These are phyloP conservation scores for Xylariaceae sp. DNA, from an alignment of 2,329 filamentous ascomycete genomes.

Conservation along the genomic window DNA sequence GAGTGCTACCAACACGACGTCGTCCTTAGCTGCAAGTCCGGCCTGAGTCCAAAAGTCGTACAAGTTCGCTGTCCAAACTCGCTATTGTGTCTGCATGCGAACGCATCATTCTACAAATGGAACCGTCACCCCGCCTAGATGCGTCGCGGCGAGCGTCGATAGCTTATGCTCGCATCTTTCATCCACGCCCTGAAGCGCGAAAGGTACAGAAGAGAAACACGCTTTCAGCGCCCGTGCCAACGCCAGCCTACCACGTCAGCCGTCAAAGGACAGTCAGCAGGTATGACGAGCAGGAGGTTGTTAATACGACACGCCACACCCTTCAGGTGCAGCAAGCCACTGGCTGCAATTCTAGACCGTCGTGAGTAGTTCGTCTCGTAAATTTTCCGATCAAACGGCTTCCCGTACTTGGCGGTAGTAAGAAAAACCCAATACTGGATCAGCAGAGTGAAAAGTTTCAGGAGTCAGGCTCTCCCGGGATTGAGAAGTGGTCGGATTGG, in stretches of 20 bases:
- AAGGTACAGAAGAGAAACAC: conserved; percentile 35
- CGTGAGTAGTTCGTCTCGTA: conserved; percentile 31
- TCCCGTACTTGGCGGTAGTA: conserved; percentile 1
- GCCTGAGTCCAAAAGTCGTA: too few relatives aligned
- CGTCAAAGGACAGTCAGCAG: not conserved
- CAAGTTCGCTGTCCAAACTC: too few relatives aligned
- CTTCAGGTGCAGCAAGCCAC: conserved; percentile 10
- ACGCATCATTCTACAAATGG: conserved; percentile 15
- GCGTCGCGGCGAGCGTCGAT: conserved; percentile 14
- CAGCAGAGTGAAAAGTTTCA: too few relatives aligned
- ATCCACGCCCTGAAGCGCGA: conserved; percentile 29
- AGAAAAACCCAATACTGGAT: conserved; percentile 10
- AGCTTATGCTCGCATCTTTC: conserved; percentile 30
- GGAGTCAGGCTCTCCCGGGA: too few relatives aligned
- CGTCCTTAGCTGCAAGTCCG: not conserved
- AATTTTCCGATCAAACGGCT: conserved; percentile 27
- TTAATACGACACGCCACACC: conserved; percentile 6
- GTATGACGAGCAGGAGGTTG: not conserved
- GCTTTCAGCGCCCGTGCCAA: conserved; percentile 5
- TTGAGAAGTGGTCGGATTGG: too few relatives aligned
- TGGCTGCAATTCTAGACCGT: conserved; percentile 29
- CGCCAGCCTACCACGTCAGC: conserved; percentile 11
- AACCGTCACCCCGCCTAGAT: conserved; percentile 4
- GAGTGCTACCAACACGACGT: not conserved
- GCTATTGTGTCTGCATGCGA: not conserved